Conservation (phyloP, 306 rosid species). For the Luffa aegyptiaca region DNA sequence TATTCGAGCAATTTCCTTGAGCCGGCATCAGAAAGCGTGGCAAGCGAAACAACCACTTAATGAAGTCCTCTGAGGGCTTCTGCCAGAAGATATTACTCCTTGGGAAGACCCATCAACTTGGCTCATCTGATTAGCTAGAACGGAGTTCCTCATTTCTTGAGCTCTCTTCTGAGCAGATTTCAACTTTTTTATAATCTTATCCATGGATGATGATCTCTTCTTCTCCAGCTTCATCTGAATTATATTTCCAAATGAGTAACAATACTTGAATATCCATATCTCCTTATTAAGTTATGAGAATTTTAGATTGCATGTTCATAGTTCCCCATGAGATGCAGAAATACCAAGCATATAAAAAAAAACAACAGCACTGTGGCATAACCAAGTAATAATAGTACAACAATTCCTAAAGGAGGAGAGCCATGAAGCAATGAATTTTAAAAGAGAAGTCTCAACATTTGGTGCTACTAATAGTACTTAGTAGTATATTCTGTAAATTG, state of each 20-base stretch:
- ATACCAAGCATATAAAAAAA: not conserved
- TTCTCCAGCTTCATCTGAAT: constrained; percentile 94
- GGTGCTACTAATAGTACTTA: not conserved
- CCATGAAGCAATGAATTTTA: not conserved
- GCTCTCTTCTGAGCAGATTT: constrained; percentile 81
- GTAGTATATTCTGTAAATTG: not conserved
- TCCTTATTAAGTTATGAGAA: not conserved
- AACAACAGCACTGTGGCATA: not conserved
- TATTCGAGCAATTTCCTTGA: not conserved
- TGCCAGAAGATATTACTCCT: constrained; percentile 37
- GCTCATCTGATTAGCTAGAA: constrained; percentile 38
- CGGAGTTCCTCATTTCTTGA: constrained; percentile 78
- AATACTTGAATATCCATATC: not conserved
- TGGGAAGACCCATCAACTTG: constrained; percentile 44
- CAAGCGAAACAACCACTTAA: constrained; percentile 85
- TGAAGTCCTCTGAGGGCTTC: constrained; percentile 55
- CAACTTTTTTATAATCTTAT: constrained; percentile 84
- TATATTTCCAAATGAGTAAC: not conserved
- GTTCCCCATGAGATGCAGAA: not conserved
- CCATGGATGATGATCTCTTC: constrained; percentile 88
- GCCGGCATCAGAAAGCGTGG: constrained; percentile 44
- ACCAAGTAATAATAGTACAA: not conserved
- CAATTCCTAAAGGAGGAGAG: not conserved
- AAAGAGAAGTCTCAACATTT: not conserved
- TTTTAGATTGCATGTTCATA: not conserved